Evolutionary conservation across 306 rosid genomes (phyloP).

Genomic region (Sicyos baderoa): DNA sequence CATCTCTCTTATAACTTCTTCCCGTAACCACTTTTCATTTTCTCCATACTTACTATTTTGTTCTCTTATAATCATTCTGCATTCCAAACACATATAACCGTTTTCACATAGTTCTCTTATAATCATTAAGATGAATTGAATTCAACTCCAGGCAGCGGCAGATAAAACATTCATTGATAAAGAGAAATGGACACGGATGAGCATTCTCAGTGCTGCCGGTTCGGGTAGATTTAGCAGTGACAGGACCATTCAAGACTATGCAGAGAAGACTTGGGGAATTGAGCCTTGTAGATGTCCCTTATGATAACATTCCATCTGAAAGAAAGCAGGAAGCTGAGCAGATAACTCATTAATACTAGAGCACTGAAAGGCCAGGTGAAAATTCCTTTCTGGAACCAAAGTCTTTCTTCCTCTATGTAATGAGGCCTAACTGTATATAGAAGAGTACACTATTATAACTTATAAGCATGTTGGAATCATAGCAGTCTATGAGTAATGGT

Average conservation of each 20-base stretch:
- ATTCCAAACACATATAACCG: no score
- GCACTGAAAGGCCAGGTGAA: not conserved
- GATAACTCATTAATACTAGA: not conserved
- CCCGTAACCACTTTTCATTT: no score
- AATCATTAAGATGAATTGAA: not conserved
- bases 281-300: constrained; percentile 63
- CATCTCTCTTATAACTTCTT: no score
- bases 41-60: no score
- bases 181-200: constrained; percentile 58
- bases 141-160: constrained; percentile 51
- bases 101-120: not conserved
- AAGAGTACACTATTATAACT: no score
- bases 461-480: no score
- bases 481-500: no score
- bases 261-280: constrained; percentile 58
- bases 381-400: not conserved
- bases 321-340: not conserved
- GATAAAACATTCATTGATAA: constrained; percentile 53
- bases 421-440: not conserved
- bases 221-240: constrained; percentile 72
- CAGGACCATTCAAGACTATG: constrained; percentile 55
- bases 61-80: no score
- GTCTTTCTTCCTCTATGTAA: not conserved
- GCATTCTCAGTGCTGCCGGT: constrained; percentile 58
- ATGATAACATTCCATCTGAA: constrained; percentile 15